Conservation (phyloP, 1,139 yeast genomes). For the Magnusiomyces magnusii region DNA sequence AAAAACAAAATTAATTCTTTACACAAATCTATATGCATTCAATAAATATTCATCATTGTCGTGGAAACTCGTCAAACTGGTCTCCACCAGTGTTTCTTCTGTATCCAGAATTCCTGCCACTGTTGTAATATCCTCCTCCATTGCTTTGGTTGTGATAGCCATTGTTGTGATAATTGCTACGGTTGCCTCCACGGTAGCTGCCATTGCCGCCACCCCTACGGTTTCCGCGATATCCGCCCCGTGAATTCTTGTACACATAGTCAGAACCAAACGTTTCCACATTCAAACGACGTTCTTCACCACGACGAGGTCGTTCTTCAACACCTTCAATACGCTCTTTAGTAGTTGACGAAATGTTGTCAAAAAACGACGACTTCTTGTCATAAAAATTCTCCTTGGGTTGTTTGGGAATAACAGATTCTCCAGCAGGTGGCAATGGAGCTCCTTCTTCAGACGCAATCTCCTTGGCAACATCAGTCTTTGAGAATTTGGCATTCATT, state of each 20-base stretch:
- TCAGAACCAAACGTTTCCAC: conserved; percentile 62
- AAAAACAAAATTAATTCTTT: no score
- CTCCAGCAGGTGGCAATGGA: neutral
- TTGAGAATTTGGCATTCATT: conserved; percentile 54
- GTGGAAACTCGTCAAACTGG: neutral
- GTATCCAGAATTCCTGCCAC: conserved; percentile 5
- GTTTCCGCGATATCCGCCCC: conserved; percentile 31
- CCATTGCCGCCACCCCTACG: conserved; percentile 34
- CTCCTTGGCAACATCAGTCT: conserved; percentile 28
- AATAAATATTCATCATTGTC: neutral
- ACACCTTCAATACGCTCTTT: conserved; percentile 30
- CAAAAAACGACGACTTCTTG: conserved; percentile 72
- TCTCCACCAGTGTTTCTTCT: neutral
- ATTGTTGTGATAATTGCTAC: conserved; percentile 3
- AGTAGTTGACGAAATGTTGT: conserved; percentile 57
- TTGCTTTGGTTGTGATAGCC: conserved; percentile 4
- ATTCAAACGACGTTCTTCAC: conserved; percentile 54
- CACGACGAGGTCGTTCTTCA: conserved; percentile 45
- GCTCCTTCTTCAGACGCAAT: neutral
- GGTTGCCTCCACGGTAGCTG: conserved; percentile 17
- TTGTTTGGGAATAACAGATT: conserved; percentile 19
- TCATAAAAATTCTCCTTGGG: conserved; percentile 43
- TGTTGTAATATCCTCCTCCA: conserved; percentile 4
- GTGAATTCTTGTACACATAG: conserved; percentile 25
- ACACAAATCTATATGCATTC: neutral